A percentile compares a stretch with the other conserved stretches of the same genome.
Evolutionary conservation across 768 basidiomycete species (phyloP).

Genomic region (Pleurotus platypus): DNA sequence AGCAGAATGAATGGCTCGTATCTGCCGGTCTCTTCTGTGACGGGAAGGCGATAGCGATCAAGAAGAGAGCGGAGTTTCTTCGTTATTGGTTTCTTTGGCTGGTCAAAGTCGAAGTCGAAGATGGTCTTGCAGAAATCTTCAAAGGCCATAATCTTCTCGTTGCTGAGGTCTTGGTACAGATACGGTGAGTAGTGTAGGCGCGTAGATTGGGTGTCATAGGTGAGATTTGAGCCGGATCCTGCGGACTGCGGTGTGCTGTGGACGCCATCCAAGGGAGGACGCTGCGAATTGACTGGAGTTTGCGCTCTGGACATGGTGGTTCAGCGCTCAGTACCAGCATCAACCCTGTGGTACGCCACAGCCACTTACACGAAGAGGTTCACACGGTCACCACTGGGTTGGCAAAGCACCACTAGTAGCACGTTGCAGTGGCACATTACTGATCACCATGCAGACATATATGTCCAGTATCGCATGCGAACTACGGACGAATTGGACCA

Average conservation of each 20-base stretch:
- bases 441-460: too few species aligned
- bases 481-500: too few species aligned
- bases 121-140: neutral
- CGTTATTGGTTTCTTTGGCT: neutral
- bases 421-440: too few species aligned
- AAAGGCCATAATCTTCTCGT: neutral
- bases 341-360: too few species aligned
- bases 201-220: neutral
- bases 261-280: conserved; percentile 33
- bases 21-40: neutral
- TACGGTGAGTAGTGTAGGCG: neutral
- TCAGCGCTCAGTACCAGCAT: too few species aligned
- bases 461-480: too few species aligned
- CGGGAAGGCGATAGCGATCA: neutral
- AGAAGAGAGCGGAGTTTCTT: neutral
- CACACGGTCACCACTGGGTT: too few species aligned
- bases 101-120: neutral
- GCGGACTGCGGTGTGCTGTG: neutral
- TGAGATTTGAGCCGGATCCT: neutral
- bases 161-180: conserved; percentile 4
- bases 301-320: too few species aligned
- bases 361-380: too few species aligned
- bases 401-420: too few species aligned
- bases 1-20: neutral
- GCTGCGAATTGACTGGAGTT: too few species aligned